Evolutionary conservation across 202 grass and related monocot genomes (phyloP), one percentile per base, ranked within the genome.

Genomic region (Zizania palustris): DNA sequence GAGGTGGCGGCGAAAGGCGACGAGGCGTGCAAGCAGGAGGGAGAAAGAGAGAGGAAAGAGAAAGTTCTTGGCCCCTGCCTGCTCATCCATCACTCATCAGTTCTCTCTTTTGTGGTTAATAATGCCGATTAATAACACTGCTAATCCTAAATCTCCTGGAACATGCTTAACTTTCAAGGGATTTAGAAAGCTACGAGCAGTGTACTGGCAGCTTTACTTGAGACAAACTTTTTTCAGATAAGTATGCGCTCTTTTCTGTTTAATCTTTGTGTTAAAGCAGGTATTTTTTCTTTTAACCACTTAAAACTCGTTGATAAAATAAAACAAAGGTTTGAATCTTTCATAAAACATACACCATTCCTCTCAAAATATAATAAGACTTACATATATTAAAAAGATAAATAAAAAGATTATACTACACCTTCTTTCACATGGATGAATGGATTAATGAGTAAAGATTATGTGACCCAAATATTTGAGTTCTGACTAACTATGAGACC

Each of bases 91-190:
- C n/a, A n/a, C n/a, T n/a, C n/a, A 28, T 28, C 28, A 20, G 2
- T 0, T 58, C 58, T 55, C 54, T 80, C 28, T 80, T 64, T 45
- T 63, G 0, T 63, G 0, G n/a, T 70, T 88, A 68, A 80, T 19
- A 53, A 73, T 67, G 73, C 1, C 11, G 72, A 16, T 86, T 63
- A 63, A 37, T 63, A 63, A 37, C 43, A 9, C 49, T 61, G 43
- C 45, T 45, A 34, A 58, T 42, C 42, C 3, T 45, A 83, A 87
- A 73, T 37, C 33, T 67, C 16, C 41, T 3, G 53, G 67, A 4
- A 33, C 67, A 60, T 83, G 67, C 67, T 78, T 83, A 36, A 53
- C 62, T 66, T 77, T 39, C 33, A 40, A 72, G 22, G 15, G 71
- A 66, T 78, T 73, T 10, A 48, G 46, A 72, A 40, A 42, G 51